phyloP scores from a whole-genome alignment of 2,329 filamentous ascomycete genomes.

The Paecilomyces formosus region DNA sequence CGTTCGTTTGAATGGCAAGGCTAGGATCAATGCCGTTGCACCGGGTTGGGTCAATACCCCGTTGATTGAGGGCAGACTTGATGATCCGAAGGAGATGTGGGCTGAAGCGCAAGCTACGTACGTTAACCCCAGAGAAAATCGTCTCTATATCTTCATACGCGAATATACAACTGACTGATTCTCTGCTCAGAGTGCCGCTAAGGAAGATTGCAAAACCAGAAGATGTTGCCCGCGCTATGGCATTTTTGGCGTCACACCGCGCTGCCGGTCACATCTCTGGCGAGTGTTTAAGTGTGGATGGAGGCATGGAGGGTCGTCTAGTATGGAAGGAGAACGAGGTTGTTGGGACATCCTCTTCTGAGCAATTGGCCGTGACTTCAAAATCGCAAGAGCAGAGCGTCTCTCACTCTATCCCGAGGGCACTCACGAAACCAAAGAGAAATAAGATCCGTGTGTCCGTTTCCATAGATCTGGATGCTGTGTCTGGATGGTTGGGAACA shows the following conservation, averaged over 20 bases:
- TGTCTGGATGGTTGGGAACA: slow-evolving; percentile 55
- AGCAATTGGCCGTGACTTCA: neutral
- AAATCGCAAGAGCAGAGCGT: neutral
- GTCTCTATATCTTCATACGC: neutral
- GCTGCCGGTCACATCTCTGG: slow-evolving; percentile 50
- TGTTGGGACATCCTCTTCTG: slow-evolving; percentile 1
- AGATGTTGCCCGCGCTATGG: slow-evolving; percentile 43
- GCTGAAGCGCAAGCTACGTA: slow-evolving; percentile 42
- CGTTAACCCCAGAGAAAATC: neutral
- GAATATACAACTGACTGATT: neutral
- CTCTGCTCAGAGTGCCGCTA: slow-evolving; percentile 28
- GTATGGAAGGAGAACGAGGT: slow-evolving; percentile 43
- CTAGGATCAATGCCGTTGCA: slow-evolving; percentile 47
- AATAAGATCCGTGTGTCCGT: slow-evolving; percentile 21
- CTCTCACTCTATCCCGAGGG: slow-evolving; percentile 5
- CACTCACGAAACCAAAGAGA: slow-evolving; percentile 5
- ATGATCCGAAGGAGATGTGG: slow-evolving; percentile 45
- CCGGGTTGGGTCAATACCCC: slow-evolving; percentile 43
- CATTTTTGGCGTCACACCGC: slow-evolving; percentile 44
- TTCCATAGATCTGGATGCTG: slow-evolving; percentile 50
- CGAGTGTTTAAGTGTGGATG: slow-evolving; percentile 45
- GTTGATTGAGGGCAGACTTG: slow-evolving; percentile 42
- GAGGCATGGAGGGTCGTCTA: slow-evolving; percentile 44
- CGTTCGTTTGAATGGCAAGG: slow-evolving; percentile 42
- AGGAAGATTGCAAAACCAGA: slow-evolving; percentile 42